A percentile compares a stretch with the other conserved stretches of the same genome.
phyloP scores from a whole-genome alignment of 805 yeast species.

The Metschnikowia borealis region DNA sequence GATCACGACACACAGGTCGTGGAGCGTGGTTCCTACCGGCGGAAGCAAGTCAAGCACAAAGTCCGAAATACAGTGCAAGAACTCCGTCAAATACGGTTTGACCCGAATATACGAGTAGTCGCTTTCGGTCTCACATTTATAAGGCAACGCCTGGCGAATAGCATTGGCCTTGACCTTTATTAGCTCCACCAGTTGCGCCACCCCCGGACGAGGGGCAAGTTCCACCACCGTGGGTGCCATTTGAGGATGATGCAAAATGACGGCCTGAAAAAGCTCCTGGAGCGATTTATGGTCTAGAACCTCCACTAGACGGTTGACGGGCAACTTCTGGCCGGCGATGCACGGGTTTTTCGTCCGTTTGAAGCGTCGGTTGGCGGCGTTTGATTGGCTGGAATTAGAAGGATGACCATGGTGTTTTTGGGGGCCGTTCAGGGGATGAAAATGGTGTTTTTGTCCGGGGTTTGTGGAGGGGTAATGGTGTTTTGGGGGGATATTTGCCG shows the following conservation, averaged over 20 bases:
- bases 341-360: slow-evolving; percentile 40
- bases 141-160: slow-evolving; percentile 58
- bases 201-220: slow-evolving; percentile 56
- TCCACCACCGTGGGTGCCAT: slow-evolving; percentile 46
- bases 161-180: slow-evolving; percentile 43
- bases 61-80: slow-evolving; percentile 67
- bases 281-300: slow-evolving; percentile 57
- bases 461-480: neutral
- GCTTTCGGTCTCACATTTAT: slow-evolving; percentile 64
- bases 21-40: slow-evolving; percentile 55
- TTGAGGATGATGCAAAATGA: slow-evolving; percentile 62
- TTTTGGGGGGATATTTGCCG: neutral
- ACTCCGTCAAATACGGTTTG: slow-evolving; percentile 62
- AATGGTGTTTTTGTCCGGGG: neutral
- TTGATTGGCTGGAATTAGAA: neutral
- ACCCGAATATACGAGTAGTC: slow-evolving; percentile 79
- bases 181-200: slow-evolving; percentile 47
- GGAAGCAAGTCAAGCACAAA: slow-evolving; percentile 70
- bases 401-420: neutral
- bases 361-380: neutral
- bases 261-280: slow-evolving; percentile 46
- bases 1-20: slow-evolving; percentile 56
- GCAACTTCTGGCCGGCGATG: slow-evolving; percentile 56
- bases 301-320: slow-evolving; percentile 63
- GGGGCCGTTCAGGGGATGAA: slow-evolving; percentile 1